Percentiles rank a stretch among this genome's conserved stretches.
phyloP scores from a whole-genome alignment of 257 asterid genomes.

The Lavandula angustifolia region DNA sequence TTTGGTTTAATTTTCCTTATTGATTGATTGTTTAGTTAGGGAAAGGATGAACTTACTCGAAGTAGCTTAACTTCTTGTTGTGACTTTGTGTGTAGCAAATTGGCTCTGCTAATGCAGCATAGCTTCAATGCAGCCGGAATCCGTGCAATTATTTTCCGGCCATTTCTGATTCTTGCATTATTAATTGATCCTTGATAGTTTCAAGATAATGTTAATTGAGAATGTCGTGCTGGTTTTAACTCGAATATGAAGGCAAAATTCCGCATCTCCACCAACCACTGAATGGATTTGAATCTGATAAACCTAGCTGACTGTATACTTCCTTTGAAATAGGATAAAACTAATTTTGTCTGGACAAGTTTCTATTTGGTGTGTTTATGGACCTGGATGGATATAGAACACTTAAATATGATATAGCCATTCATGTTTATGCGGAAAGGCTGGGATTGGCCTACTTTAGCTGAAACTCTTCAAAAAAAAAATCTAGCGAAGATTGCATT shows the following conservation, averaged over 20 bases:
- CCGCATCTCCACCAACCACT: not conserved
- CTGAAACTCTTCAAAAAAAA: constrained; percentile 12
- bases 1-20: too few species aligned
- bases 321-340: not conserved
- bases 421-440: not conserved
- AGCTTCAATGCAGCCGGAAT: constrained; percentile 11
- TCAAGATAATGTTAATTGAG: constrained; percentile 12
- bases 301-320: not conserved
- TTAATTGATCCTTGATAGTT: not conserved
- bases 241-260: not conserved
- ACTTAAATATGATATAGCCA: not conserved
- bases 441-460: constrained; percentile 13
- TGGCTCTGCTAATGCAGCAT: not conserved
- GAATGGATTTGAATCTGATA: too few species aligned
- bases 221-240: not conserved
- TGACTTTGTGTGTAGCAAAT: not conserved
- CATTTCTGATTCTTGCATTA: constrained; percentile 10
- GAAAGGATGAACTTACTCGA: too few species aligned
- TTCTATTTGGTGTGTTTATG: not conserved
- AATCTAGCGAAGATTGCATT: not conserved
- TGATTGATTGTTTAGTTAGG: not conserved
- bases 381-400: not conserved
- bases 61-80: too few species aligned
- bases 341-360: not conserved
- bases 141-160: not conserved